Conservation (phyloP, 306 rosid species). For the Styphnolobium japonicum region DNA sequence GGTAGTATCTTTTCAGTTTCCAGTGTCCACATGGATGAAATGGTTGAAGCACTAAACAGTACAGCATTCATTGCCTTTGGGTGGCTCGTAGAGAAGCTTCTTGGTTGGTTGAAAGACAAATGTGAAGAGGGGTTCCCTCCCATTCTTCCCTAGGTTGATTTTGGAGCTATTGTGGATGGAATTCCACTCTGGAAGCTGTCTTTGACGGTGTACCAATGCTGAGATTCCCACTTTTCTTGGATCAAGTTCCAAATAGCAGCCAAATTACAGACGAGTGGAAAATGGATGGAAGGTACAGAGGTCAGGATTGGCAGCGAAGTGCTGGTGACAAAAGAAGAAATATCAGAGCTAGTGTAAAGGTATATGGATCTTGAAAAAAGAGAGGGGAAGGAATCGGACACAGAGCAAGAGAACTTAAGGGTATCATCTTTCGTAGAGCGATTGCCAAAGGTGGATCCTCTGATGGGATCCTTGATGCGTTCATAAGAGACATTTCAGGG, state of each 20-base stretch:
- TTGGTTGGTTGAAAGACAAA: conserved; percentile 30
- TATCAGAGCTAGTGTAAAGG: conserved; percentile 21
- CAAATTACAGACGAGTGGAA: conserved; percentile 49
- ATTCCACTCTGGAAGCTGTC: conserved; percentile 45
- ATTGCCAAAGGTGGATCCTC: conserved; percentile 48
- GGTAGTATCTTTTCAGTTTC: conserved; percentile 58
- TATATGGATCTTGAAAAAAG: conserved; percentile 35
- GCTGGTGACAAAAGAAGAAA: conserved; percentile 22
- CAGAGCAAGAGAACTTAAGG: conserved; percentile 38
- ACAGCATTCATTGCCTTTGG: conserved; percentile 38
- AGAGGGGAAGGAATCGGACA: conserved; percentile 37
- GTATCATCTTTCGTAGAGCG: conserved; percentile 35
- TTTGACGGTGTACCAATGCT: conserved; percentile 50
- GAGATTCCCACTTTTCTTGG: conserved; percentile 48
- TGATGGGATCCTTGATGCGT: conserved; percentile 36
- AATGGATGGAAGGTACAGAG: conserved; percentile 38
- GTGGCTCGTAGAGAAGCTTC: conserved; percentile 46
- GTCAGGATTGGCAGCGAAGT: conserved; percentile 12
- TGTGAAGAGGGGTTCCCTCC: conserved; percentile 49
- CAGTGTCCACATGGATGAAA: conserved; percentile 43
- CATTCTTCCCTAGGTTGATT: conserved; percentile 47
- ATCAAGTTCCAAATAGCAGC: conserved; percentile 47
- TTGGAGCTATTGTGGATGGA: conserved; percentile 70
- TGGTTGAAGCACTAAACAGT: conserved; percentile 36
- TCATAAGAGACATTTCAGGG: conserved; percentile 35